phyloP scores from a whole-genome alignment of 805 yeast genomes.

The Clavispora santaluciae region DNA sequence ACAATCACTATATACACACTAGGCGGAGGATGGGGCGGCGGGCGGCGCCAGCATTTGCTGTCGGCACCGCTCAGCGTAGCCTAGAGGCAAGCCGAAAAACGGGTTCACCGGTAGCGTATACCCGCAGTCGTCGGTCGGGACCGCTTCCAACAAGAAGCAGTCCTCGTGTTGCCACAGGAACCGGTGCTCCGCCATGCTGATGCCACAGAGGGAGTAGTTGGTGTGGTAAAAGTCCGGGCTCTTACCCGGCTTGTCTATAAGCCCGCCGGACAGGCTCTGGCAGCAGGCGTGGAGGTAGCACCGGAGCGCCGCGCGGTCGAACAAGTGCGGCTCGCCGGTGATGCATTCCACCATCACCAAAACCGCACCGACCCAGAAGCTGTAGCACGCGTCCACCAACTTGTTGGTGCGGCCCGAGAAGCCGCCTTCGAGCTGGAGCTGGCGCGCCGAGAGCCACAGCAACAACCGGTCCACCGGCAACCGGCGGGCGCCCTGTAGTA shows the following conservation, averaged over 20 bases:
- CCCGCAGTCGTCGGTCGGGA: constrained; percentile 6
- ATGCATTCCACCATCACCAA: constrained; percentile 59
- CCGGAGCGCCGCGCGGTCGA: constrained; percentile 55
- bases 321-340: constrained; percentile 17
- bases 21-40: too few relatives aligned
- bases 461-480: constrained; percentile 48
- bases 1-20: too few relatives aligned
- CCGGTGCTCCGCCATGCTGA: constrained; percentile 52
- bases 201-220: constrained; percentile 76
- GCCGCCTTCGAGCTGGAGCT: constrained; percentile 75
- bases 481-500: constrained; percentile 32
- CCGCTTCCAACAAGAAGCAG: constrained; percentile 5
- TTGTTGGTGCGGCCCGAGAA: constrained; percentile 87
- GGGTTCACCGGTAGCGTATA: constrained; percentile 13
- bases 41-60: too few relatives aligned
- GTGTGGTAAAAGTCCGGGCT: constrained; percentile 86
- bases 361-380: constrained; percentile 91
- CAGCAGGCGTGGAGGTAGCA: constrained; percentile 72
- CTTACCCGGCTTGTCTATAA: constrained; percentile 83
- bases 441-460: constrained; percentile 70
- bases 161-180: constrained; percentile 1
- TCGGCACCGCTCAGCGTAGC: constrained; percentile 27
- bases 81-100: constrained; percentile 49
- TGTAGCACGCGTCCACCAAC: constrained; percentile 92
- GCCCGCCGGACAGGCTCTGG: constrained; percentile 68